phyloP scores from a whole-genome alignment of 23 red algal species.

The Gracilaria gracilis region DNA sequence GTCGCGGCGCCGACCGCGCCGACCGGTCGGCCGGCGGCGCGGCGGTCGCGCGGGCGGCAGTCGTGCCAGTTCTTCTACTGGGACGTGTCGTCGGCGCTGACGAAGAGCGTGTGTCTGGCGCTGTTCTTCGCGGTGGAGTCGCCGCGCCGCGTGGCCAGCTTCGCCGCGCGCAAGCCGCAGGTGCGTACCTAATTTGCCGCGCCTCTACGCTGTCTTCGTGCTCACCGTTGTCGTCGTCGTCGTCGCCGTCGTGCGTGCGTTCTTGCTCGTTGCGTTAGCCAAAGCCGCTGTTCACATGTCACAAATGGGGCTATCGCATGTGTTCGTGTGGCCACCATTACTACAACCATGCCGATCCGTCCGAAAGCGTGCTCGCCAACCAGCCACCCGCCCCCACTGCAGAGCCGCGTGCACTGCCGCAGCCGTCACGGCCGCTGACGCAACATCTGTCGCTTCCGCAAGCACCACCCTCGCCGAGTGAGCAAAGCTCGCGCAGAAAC shows the following conservation, averaged over 20 bases:
- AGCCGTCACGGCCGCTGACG: neutral
- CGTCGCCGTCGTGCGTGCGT: too few relatives aligned
- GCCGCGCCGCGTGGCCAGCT: conserved; percentile 22
- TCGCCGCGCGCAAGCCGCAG: conserved; percentile 21
- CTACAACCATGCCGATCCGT: conserved; percentile 47
- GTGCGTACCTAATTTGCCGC: neutral
- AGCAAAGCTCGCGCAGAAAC: neutral
- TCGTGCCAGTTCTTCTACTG: conserved; percentile 55
- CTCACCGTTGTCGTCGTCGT: neutral
- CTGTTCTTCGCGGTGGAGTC: conserved; percentile 50
- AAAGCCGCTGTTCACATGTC: conserved; percentile 40
- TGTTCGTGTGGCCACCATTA: conserved; percentile 71
- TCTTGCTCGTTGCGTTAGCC: neutral
- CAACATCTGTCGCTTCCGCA: neutral
- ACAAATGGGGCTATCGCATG: conserved; percentile 61
- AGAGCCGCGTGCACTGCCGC: neutral
- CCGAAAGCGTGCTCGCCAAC: neutral
- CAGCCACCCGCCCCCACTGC: neutral
- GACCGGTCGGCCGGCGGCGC: neutral
- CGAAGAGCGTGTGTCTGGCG: conserved; percentile 40
- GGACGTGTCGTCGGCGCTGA: conserved; percentile 39
- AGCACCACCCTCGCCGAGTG: neutral
- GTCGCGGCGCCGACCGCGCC: neutral
- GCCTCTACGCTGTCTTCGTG: neutral
- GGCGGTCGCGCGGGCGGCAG: neutral